These are phyloP conservation scores for Fraxinus anomala DNA, from an alignment of 257 asterid species.

Conservation along the genomic window DNA sequence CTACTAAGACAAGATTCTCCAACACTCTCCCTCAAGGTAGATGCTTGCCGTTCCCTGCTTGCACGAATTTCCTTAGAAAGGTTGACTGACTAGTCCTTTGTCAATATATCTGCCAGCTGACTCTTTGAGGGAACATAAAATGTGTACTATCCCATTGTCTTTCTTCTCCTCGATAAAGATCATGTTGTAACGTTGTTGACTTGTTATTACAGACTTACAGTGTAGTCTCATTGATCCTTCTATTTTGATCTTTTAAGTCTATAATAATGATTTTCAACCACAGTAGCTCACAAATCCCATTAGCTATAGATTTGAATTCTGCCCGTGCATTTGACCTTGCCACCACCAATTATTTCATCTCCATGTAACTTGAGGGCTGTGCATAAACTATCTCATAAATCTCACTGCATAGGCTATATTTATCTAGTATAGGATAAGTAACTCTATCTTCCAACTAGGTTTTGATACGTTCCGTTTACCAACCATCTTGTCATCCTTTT, in stretches of 20 bases:
- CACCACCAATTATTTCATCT: not conserved
- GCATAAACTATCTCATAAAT: not conserved
- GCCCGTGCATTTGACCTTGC: not conserved
- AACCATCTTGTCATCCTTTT: not conserved
- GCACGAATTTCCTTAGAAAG: not conserved
- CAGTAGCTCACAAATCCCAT: not conserved
- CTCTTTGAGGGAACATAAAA: not conserved
- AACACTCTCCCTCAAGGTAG: not conserved
- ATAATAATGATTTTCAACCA: not conserved
- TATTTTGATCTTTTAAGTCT: not conserved
- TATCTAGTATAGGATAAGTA: not conserved
- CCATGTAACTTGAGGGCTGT: not conserved
- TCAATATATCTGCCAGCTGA: not conserved
- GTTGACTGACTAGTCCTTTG: not conserved
- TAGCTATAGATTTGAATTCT: not conserved
- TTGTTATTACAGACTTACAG: not conserved
- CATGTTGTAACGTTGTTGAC: not conserved
- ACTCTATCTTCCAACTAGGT: not conserved
- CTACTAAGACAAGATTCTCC: not conserved
- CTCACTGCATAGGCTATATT: not conserved
- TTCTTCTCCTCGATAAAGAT: not conserved
- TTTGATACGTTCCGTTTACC: not conserved
- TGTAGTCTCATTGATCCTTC: not conserved
- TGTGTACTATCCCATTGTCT: not conserved
- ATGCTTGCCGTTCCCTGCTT: not conserved